phyloP scores from a whole-genome alignment of 2,329 filamentous ascomycete species.

The Trichothecium roseum region DNA sequence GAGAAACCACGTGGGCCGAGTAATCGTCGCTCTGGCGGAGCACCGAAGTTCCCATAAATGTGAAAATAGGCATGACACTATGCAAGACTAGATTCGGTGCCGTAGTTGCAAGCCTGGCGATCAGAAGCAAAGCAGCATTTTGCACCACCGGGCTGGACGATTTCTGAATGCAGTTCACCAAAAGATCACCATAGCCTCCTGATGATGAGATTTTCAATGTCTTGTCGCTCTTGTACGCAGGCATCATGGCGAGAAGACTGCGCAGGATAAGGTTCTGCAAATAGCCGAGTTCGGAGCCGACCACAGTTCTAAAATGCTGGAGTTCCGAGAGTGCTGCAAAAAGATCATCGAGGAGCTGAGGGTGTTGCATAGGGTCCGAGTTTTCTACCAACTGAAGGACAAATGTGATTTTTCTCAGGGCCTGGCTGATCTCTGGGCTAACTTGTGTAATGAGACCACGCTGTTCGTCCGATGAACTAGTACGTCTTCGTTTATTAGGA shows the following conservation, averaged over 20 bases:
- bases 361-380: constrained; percentile 64
- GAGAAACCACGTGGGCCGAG: constrained; percentile 89
- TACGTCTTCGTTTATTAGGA: constrained; percentile 68
- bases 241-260: constrained; percentile 75
- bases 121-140: constrained; percentile 78
- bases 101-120: constrained; percentile 76
- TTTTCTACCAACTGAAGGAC: constrained; percentile 82
- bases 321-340: constrained; percentile 82
- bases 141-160: constrained; percentile 90
- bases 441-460: constrained; percentile 49
- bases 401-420: constrained; percentile 70
- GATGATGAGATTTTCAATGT: constrained; percentile 62
- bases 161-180: constrained; percentile 89
- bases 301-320: constrained; percentile 70
- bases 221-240: constrained; percentile 55
- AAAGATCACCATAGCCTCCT: constrained; percentile 74
- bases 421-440: constrained; percentile 53
- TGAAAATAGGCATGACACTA: constrained; percentile 98
- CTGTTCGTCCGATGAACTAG: constrained; percentile 60
- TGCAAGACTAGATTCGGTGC: constrained; percentile 88
- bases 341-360: constrained; percentile 65
- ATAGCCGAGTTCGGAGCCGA: constrained; percentile 82
- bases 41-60: constrained; percentile 89
- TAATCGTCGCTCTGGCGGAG: constrained; percentile 92
- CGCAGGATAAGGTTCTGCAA: constrained; percentile 76